Evolutionary conservation across 2,329 filamentous ascomycete species (phyloP).

Genomic region (Botrytis porri): DNA sequence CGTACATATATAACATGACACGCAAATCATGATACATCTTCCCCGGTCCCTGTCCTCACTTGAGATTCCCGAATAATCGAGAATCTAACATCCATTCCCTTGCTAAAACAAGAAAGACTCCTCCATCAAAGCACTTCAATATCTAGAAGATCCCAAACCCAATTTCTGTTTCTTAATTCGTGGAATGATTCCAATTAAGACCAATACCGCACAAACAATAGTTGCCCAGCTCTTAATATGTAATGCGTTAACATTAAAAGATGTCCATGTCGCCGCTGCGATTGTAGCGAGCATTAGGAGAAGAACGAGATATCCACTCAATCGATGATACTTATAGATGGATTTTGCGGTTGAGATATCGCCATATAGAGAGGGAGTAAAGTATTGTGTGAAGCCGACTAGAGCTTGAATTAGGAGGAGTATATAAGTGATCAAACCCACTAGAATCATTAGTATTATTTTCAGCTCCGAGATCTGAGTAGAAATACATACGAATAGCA

Average conservation of each 20-base stretch:
- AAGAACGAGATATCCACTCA: constrained; percentile 71
- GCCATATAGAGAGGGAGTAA: constrained; percentile 70
- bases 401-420: constrained; percentile 69
- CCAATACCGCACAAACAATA: constrained; percentile 60
- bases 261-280: constrained; percentile 70
- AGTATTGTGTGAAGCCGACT: constrained; percentile 82
- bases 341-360: constrained; percentile 75
- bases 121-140: neutral
- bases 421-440: constrained; percentile 70
- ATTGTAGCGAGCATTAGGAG: constrained; percentile 71
- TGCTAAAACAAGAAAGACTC: neutral
- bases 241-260: constrained; percentile 66
- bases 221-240: constrained; percentile 75
- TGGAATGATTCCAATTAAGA: constrained; percentile 70
- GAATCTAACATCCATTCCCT: neutral
- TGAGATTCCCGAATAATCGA: neutral
- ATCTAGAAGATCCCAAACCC: constrained; percentile 42
- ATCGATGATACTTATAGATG: constrained; percentile 87
- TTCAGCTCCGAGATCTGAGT: neutral
- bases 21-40: neutral
- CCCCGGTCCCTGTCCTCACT: neutral
- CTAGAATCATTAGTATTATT: neutral
- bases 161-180: constrained; percentile 82
- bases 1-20: neutral
- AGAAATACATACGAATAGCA: constrained; percentile 50